Evolutionary conservation across 2,329 filamentous ascomycete genomes (phyloP), one percentile per base, ranked within the genome.

Genomic region (Pseudogymnoascus sp.): DNA sequence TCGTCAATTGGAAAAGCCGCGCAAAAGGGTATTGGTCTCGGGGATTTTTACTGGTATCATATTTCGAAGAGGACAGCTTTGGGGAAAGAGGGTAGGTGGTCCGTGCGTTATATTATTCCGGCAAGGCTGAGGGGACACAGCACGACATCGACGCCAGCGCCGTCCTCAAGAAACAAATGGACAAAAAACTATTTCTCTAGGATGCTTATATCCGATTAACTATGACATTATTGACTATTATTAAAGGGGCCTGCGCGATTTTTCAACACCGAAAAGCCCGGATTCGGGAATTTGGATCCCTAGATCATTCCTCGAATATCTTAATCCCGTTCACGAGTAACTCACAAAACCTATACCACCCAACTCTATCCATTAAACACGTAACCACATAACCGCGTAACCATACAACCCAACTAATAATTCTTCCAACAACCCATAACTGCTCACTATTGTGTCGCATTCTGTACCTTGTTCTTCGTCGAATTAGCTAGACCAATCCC

Each of bases 401-500:
- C 14, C 42, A 49, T 28, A 49, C 28, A 49, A n/a, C 16, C 28
- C 28, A 33, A 52, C 14, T 12, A 7, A 8, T 28, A 22, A 41
- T 5, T 16, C 23, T n/a, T 49, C 42, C 23, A 14, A 14, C 23
- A 49, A 52, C 16, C 25, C 49, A 14, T 9, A 55, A 33, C 49
- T 33, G 9, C 28, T 55, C 9, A 33, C 12, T 8, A n/a, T 33
- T 33, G 9, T 6, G 49, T 33, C 28, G 49, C 49, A 12, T 55
- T 2, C 28, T 33, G 9, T 6, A 28, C 11, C 25, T 55, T 55
- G 28, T 55, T 55, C 33, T 55, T 60, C 38, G 33, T 2, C 0
- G 14, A 4, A 19, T 5, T 6, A 11, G 58, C 58, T 11, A 74
- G 64, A 12, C 69, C 70, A 63, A 74, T 62, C 19, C 71, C 72